Conservation (phyloP, 805 yeast genomes). For the baker's yeast (Saccharomyces cerevisiae) region DNA sequence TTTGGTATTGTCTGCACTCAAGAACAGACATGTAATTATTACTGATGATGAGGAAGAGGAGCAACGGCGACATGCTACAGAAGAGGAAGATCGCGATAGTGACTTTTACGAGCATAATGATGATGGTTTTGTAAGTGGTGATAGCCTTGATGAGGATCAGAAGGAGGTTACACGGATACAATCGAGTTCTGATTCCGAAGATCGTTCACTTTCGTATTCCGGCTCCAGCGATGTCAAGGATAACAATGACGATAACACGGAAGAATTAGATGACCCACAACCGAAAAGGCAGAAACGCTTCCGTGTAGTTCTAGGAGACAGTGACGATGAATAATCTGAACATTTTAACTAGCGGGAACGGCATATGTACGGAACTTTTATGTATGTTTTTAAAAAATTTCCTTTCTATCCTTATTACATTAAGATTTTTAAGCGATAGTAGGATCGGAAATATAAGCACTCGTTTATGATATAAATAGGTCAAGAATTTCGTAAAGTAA, state of each 20-base stretch:
- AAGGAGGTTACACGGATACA: constrained; percentile 29
- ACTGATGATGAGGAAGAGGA: neutral
- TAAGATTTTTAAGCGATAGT: neutral
- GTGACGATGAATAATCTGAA: constrained; percentile 20
- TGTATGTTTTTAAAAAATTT: neutral
- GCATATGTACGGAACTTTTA: neutral
- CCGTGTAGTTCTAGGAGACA: constrained; percentile 19
- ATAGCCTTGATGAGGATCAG: constrained; percentile 19
- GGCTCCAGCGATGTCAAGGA: constrained; percentile 27
- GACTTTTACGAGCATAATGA: constrained; percentile 27
- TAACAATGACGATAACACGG: constrained; percentile 34
- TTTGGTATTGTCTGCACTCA: neutral
- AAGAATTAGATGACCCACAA: constrained; percentile 7
- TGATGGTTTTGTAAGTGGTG: constrained; percentile 28
- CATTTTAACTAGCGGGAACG: neutral
- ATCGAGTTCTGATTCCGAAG: constrained; percentile 5
- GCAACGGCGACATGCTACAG: constrained; percentile 1
- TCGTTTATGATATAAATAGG: neutral
- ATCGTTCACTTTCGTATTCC: neutral
- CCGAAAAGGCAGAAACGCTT: constrained; percentile 14
- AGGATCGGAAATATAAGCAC: neutral
- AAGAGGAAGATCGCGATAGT: constrained; percentile 14
- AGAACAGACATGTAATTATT: neutral
- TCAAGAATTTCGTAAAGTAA: neutral
- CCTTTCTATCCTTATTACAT: neutral